Evolutionary conservation across 305 asterid genomes (phyloP).

Genomic region (Andrographis paniculata): DNA sequence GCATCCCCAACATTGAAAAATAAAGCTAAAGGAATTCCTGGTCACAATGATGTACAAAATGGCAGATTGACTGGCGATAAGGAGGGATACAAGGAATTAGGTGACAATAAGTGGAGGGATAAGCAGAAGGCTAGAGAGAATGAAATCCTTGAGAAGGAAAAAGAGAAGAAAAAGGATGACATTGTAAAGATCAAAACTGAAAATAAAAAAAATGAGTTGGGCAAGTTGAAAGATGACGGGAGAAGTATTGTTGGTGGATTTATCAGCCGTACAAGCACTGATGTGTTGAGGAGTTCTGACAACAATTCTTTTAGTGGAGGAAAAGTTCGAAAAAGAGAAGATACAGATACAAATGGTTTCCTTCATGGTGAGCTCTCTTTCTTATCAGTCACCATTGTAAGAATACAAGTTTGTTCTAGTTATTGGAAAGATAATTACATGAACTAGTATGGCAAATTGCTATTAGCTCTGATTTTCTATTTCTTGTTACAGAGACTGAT

Average conservation of each 20-base stretch:
- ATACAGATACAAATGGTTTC: conserved; percentile 34
- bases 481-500: conserved; percentile 53
- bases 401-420: background rate
- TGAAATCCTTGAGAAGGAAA: conserved; percentile 31
- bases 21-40: conserved; percentile 27
- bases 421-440: too few relatives aligned
- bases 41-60: conserved; percentile 29
- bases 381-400: background rate
- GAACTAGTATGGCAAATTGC: too few relatives aligned
- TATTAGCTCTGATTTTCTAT: too few relatives aligned
- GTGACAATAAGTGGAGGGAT: conserved; percentile 25
- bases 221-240: conserved; percentile 20
- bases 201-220: conserved; percentile 21
- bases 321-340: conserved; percentile 33
- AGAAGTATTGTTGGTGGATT: conserved; percentile 20
- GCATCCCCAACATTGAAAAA: conserved; percentile 19
- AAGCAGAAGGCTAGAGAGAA: conserved; percentile 29
- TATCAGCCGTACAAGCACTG: conserved; percentile 10
- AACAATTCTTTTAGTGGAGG: conserved; percentile 18
- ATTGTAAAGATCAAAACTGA: conserved; percentile 24
- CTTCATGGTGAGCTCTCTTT: conserved; percentile 44
- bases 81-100: conserved; percentile 33
- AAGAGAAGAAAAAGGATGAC: conserved; percentile 25
- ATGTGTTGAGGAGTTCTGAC: conserved; percentile 13
- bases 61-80: conserved; percentile 29